Evolutionary conservation across 345 rosid species (phyloP), one percentile per base, ranked within the genome.

Genomic region (Sisymbrium irio): DNA sequence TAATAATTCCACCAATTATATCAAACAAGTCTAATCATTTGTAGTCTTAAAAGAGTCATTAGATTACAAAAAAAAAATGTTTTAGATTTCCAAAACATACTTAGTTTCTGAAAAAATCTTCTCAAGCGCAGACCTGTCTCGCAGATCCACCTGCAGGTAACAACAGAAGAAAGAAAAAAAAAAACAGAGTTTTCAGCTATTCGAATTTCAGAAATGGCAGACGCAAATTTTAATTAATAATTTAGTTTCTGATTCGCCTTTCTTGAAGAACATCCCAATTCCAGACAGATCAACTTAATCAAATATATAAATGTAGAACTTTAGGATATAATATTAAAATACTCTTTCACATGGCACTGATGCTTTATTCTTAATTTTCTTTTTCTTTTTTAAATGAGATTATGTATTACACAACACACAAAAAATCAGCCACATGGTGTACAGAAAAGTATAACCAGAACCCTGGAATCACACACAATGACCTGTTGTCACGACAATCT

Each of bases 61-160:
- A 49, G 27, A 22, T 12, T 3, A n/a, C 28, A 55, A 72, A 12
- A 1, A 5, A 12, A n/a, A 4, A 4, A 2, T 1, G 1, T 0
- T 4, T 19, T 7, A 8, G 17, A 22, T 47, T 13, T 58, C 39
- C 27, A 22, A 19, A 62, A 22, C 67, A 62, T 91, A 91, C 98
- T 80, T 87, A 36, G 89, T 87, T 53, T 79, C 67, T 3, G 88
- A 67, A 76, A 94, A 94, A 53, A 92, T 15, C 39, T 85, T 85
- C 80, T 88, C 92, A 59, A 94, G 82, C 5, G 93, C 99, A 51
- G 92, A 81, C 64, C 81, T 88, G 77, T 94, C 88, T 49, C 99
- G 80, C 44, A 94, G 92, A 78, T 92, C 99, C 77, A 86, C 76
- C 99, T 94, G 88, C 82, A 84, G 41, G 62, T 39, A 39, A 5